These are phyloP conservation scores for Colletotrichum zoysiae DNA, from an alignment of 2,329 filamentous ascomycete species.

Conservation along the genomic window DNA sequence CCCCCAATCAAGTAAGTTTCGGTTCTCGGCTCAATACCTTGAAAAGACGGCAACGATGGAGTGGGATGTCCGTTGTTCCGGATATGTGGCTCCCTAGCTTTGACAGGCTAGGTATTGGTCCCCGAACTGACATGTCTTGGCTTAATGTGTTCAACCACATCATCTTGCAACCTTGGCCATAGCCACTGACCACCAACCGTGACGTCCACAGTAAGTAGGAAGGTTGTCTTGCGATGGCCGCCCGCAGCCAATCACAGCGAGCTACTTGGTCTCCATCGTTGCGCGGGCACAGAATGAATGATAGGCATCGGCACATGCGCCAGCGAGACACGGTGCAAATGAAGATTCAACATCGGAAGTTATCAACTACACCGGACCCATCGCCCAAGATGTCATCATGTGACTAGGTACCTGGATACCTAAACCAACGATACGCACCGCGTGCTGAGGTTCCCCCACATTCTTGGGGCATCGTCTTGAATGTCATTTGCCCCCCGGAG, in stretches of 20 bases:
- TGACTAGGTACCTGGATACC: conserved; percentile 11
- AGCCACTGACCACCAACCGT: neutral
- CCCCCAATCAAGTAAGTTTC: no score
- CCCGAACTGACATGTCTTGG: neutral
- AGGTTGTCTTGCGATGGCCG: neutral
- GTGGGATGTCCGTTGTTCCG: neutral
- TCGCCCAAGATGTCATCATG: conserved; percentile 28
- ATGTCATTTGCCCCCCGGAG: conserved; percentile 21
- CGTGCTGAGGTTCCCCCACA: conserved; percentile 9
- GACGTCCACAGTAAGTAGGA: neutral
- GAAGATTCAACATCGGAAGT: neutral
- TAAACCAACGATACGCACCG: neutral
- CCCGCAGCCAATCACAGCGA: neutral
- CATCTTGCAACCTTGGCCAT: neutral
- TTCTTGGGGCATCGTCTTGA: conserved; percentile 21
- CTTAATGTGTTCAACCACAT: neutral
- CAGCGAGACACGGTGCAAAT: neutral
- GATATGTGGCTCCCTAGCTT: no score
- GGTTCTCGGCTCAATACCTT: neutral
- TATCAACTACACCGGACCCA: conserved; percentile 3
- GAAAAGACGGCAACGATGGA: no score
- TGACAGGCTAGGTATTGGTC: neutral
- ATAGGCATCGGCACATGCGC: neutral
- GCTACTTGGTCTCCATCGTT: neutral
- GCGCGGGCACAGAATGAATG: no score